These are phyloP conservation scores for Beauveria scarabaeidicola DNA, from an alignment of 2,329 filamentous ascomycete genomes.

Conservation along the genomic window DNA sequence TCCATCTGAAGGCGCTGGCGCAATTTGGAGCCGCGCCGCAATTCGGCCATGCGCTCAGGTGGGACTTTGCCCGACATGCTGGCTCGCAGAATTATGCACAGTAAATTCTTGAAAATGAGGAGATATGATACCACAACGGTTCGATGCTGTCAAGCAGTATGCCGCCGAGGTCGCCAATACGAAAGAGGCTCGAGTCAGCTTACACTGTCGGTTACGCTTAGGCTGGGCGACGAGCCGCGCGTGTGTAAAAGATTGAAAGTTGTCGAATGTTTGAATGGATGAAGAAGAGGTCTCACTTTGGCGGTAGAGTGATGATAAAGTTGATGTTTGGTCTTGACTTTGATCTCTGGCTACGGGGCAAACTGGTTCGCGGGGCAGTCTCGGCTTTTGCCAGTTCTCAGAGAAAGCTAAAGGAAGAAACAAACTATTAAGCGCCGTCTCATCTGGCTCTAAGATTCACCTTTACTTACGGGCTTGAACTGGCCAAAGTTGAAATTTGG, in stretches of 20 bases:
- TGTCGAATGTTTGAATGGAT: no score
- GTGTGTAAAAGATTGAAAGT: background rate
- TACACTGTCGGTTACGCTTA: background rate
- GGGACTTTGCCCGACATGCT: background rate
- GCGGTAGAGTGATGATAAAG: background rate
- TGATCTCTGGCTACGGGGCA: no score
- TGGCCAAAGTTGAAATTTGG: background rate
- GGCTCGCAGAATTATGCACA: background rate
- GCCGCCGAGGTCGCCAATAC: background rate
- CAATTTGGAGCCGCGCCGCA: conserved; percentile 7
- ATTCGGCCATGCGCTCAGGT: conserved; percentile 6
- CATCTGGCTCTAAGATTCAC: background rate
- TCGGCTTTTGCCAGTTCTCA: background rate
- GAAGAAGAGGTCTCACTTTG: background rate
- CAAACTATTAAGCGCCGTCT: background rate
- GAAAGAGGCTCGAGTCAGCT: background rate
- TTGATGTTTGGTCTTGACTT: background rate
- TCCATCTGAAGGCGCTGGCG: conserved; percentile 9
- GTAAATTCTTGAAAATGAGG: no score
- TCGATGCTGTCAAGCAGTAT: background rate
- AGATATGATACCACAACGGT: no score
- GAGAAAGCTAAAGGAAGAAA: background rate
- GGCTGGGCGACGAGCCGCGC: background rate
- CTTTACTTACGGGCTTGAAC: background rate
- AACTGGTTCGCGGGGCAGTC: background rate